Conservation (phyloP, 2,329 filamentous ascomycete genomes). For the Penicillium hesseltinei region DNA sequence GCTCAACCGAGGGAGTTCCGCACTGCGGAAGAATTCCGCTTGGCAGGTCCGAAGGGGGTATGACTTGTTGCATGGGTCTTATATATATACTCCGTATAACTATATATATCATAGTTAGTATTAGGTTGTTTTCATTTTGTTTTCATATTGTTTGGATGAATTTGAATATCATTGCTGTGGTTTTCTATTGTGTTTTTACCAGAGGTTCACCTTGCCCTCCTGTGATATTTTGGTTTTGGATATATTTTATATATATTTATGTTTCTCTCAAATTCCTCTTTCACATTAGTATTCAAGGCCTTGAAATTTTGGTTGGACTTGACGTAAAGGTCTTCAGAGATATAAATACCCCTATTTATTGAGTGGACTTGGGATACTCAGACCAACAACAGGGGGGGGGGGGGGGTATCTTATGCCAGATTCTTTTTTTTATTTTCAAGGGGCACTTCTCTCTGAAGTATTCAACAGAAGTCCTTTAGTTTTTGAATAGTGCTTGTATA, state of each 20-base stretch:
- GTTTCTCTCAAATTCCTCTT: neutral
- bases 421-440: neutral
- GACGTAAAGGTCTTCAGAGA: neutral
- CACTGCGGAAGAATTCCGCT: constrained; percentile 13
- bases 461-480: neutral
- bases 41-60: neutral
- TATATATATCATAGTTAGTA: neutral
- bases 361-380: neutral
- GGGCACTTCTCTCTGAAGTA: neutral
- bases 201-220: too few species aligned
- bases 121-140: neutral
- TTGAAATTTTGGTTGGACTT: neutral
- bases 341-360: neutral
- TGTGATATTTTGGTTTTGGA: too few species aligned
- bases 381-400: neutral
- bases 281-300: neutral
- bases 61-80: neutral
- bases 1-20: constrained; percentile 8
- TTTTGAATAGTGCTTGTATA: neutral
- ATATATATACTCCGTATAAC: too few species aligned
- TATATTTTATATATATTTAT: too few species aligned
- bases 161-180: neutral
- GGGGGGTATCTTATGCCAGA: neutral
- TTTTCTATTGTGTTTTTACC: neutral
- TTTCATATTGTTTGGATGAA: neutral